Evolutionary conservation across 1,284 basidiomycete species (phyloP), one percentile per base, ranked within the genome.

Genomic region (Cryptococcus amylolentus): DNA sequence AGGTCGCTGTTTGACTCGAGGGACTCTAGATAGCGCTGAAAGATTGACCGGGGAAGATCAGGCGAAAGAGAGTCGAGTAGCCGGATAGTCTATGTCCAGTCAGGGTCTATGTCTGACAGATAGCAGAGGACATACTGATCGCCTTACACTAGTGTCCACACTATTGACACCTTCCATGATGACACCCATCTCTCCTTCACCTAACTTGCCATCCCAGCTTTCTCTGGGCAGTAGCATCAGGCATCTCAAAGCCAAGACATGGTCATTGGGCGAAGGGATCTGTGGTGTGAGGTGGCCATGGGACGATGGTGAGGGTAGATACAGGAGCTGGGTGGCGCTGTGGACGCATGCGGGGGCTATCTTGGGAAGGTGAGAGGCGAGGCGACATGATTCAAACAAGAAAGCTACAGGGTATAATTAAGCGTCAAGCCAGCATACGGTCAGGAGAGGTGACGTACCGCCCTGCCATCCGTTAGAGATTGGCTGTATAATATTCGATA

Each of bases 81-180:
- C 2, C 62, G 65, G 1, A 74, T 52, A 0, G 72, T 72, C 73
- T 73, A 38, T 37, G 5, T 26, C 12, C 13, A 14, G 13, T 9
- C 26, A 47, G 44, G 7, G 2, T 16, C 40, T 42, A 45, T 45
- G 16, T 35, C 6, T 7, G 10, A 18, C 16, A 26, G 16, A 41
- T 16, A 31, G 9, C 5, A 35, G 27, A 23, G 20, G 10, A 57
- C 72, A 49, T 54, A 76, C 75, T 43, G 58, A 52, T 37, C 64
- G 55, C 18, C 76, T 66, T 7, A 74, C 60, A 4, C 60, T 68
- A 27, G 58, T 49, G 50, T 77, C 76, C 0, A 31, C 18, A 49
- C 66, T 66, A 39, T 75, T 64, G 3, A 76, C 55, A 3, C 73
- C 76, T 26, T 66, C 59, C 71, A 76, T 73, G 20, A 77, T 57